A percentile compares a stretch with the other conserved stretches of the same genome.
phyloP scores from a whole-genome alignment of 257 asterid species.

The Nicotiana noctiflora region DNA sequence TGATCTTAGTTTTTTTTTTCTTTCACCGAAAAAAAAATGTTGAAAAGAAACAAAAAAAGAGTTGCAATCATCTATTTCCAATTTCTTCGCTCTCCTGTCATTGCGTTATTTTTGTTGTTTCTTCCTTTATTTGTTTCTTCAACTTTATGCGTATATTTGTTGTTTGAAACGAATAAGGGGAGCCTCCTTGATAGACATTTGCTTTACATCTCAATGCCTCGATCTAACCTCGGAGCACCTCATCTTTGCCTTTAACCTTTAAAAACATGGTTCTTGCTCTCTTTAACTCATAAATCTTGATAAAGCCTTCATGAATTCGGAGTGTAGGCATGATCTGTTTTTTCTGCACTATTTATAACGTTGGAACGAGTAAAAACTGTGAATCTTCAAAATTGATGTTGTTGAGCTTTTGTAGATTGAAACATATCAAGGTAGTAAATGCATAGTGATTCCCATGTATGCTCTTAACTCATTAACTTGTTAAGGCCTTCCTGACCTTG shows the following conservation, averaged over 20 bases:
- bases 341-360: not conserved
- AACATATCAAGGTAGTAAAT: not conserved
- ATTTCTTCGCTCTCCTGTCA: not conserved
- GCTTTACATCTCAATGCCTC: not conserved
- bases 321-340: not conserved
- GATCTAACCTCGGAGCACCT: not conserved
- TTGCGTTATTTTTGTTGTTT: not conserved
- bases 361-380: not conserved
- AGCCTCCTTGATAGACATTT: conserved; percentile 1
- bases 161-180: not conserved
- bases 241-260: not conserved
- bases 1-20: no score
- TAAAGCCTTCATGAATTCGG: not conserved
- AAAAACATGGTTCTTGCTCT: not conserved
- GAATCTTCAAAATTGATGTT: not conserved
- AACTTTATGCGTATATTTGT: not conserved
- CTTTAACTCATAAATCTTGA: not conserved
- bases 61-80: not conserved
- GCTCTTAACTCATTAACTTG: not conserved
- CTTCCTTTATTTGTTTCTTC: not conserved
- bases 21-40: not conserved
- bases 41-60: not conserved
- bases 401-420: not conserved
- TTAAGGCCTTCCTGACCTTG: not conserved
- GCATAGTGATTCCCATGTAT: not conserved